Base-by-base conservation (phyloP, 208 protist genomes). In the Acanthamoeba divionensis region DNA sequence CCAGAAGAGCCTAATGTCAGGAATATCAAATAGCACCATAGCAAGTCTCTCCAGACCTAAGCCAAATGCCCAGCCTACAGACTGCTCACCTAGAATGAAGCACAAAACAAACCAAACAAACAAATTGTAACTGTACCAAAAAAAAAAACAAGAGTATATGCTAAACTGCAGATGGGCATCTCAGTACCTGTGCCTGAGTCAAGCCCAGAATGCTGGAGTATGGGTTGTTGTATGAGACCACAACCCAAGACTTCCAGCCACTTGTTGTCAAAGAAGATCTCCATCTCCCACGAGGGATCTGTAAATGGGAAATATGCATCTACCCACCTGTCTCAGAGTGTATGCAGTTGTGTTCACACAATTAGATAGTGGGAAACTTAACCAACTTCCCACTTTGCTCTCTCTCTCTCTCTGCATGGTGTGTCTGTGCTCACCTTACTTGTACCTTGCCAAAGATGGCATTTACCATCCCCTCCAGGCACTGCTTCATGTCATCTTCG, bases 1-100 rank as follows among this genome's bases (percentile, higher is more conserved):
- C 97, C 97, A 98, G 91, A 98, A 98, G 26, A 98, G 91, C 38
- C 97, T 93, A 82, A 98, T 97, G 90, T 98, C 97, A 1, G 96
- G 96, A 31, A 97, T 96, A 10, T 95, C 90, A 57, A 97, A 97
- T 6, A 97, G 63, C 5, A 96, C 90, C 96, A 98, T 98, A 0
- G 97, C 97, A 26, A 98, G 83, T 29, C 97, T 89, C 82, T 98
- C 97, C 18, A 98, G 90, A 10, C 96, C 96, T 18, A 97, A 41
- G 15, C 95, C 94, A 89, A 95, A 94, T 5, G 92, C 94, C 93
- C 93, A 95, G 1, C 87, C 92, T 21, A 57, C 50, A 9, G 91
- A 18, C 4, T 18, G 44, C n/a, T n/a, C n/a, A n/a, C n/a, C n/a
- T n/a, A n/a, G n/a, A n/a, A n/a, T n/a, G n/a, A n/a, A n/a, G n/a